phyloP scores from a whole-genome alignment of 2,329 filamentous ascomycete species.

The Huntiella bhutanensis region DNA sequence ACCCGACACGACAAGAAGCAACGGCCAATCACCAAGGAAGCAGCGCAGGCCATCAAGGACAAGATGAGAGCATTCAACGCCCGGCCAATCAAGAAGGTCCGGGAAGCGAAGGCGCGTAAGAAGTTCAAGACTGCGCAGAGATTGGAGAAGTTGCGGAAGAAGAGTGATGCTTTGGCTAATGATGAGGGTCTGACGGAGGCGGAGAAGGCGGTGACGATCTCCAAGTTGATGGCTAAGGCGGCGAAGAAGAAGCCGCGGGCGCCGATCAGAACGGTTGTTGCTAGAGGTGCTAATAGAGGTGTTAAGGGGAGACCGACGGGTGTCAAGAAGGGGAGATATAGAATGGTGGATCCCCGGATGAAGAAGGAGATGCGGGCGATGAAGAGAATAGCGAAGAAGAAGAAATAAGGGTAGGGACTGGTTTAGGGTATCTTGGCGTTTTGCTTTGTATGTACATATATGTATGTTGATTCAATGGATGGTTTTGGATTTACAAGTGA shows the following conservation, averaged over 20 bases:
- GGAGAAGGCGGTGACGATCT: constrained; percentile 78
- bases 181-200: constrained; percentile 89
- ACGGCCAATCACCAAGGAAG: constrained; percentile 81
- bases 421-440: constrained; percentile 12
- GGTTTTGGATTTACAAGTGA: not conserved
- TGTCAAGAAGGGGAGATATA: constrained; percentile 77
- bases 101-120: constrained; percentile 89
- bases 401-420: constrained; percentile 24
- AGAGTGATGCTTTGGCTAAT: constrained; percentile 72
- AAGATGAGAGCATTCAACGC: constrained; percentile 86
- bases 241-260: constrained; percentile 71
- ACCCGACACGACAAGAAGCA: constrained; percentile 61
- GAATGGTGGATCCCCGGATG: constrained; percentile 86
- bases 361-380: constrained; percentile 89
- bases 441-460: constrained; percentile 10
- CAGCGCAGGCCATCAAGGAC: constrained; percentile 79
- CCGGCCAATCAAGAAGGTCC: constrained; percentile 95
- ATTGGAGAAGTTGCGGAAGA: constrained; percentile 91
- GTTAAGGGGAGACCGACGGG: constrained; percentile 73
- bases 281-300: constrained; percentile 65
- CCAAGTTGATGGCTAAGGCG: constrained; percentile 63
- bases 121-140: constrained; percentile 85
- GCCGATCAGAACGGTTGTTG: constrained; percentile 75
- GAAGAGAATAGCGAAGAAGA: constrained; percentile 60
- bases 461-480: constrained; percentile 7